Conservation (phyloP, 148 eudicot species). For the Rhododendron ovatum region DNA sequence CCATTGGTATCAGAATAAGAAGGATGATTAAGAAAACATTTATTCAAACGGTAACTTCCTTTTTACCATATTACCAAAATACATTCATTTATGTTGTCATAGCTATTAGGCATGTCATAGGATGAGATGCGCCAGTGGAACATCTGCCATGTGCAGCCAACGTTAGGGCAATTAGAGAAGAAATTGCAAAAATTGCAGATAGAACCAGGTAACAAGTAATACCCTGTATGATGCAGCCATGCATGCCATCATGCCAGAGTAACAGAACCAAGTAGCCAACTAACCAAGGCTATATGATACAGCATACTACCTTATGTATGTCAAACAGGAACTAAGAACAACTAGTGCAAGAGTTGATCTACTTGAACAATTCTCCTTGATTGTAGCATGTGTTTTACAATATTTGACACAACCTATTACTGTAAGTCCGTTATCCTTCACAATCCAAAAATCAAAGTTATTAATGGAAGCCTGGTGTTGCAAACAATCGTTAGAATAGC, state of each 20-base stretch:
- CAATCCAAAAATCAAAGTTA: not conserved
- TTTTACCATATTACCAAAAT: not conserved
- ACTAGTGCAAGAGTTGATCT: not conserved
- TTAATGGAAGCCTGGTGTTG: not conserved
- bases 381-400: not conserved
- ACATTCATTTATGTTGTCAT: not conserved
- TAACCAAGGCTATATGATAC: not conserved
- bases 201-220: not conserved
- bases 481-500: not conserved
- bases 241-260: not conserved
- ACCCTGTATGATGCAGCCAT: not conserved
- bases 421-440: not conserved
- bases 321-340: not conserved
- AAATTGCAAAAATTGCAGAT: not conserved
- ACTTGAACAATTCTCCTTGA: not conserved
- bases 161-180: not conserved
- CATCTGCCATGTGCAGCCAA: not conserved
- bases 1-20: not conserved
- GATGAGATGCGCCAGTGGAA: not conserved
- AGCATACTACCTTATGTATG: not conserved
- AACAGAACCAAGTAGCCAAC: not conserved
- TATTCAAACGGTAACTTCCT: not conserved
- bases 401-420: not conserved
- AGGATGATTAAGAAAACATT: not conserved
- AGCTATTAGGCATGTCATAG: not conserved